Evolutionary conservation across 352 stramenopile species (phyloP), one percentile per base, ranked within the genome.

Genomic region (Phytopythium aichiense): DNA sequence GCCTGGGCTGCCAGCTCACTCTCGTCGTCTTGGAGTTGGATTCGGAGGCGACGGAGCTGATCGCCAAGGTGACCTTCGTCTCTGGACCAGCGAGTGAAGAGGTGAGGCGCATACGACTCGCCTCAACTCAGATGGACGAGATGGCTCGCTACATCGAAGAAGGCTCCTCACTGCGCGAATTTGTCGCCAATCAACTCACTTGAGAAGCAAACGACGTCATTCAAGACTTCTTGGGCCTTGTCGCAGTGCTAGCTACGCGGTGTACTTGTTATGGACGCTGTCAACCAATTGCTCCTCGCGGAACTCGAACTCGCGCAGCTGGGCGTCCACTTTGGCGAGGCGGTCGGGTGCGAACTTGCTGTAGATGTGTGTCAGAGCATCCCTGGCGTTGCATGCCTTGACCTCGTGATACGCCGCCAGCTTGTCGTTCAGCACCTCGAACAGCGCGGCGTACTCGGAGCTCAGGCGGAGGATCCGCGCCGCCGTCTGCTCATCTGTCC

Each of bases 271-370:
- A 20, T 65, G 68, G 8, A 77, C 80, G 22, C 53, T 61, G 8
- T 61, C 63, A 0, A 91, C 61, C 18, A 92, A 57, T 16, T 75
- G 8, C 0, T 58, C 33, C 57, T 91, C 81, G 20, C 69, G 70
- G 35, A 69, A 88, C 25, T 75, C 74, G 61, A 83, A 89, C 4
- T 79, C 72, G 2, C 70, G 46, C 43, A 92, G 60, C 58, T 90
- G 79, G 9, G n/a, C 30, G 6, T 63, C 43, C 8, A 90, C 69
- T 56, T 92, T 91, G 1, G 49, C 31, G 12, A 90, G 13, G 0
- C 78, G 71, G 6, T 92, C 84, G 1, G 84, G 79, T 7, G 81
- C 81, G 30, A 71, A 68, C 13, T 63, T 35, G 4, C 72, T 59
- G 49, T 90, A 92, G 11, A 91, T 64, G 4, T 49, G 43, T 20